Conservation (phyloP, 1,139 yeast species). For the Arxiozyma slooffiae region DNA sequence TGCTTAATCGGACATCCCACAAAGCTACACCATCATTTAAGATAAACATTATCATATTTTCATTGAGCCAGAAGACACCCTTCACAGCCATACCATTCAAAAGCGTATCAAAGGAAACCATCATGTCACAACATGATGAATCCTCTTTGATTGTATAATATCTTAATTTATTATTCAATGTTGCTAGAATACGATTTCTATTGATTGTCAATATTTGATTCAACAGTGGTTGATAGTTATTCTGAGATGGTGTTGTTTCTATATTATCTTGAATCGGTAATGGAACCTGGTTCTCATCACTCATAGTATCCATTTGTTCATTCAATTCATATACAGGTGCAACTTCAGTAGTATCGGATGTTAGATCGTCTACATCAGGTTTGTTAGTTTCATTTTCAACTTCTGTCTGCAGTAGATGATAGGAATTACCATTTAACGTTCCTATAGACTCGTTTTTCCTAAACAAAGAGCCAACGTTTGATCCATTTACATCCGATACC, state of each 20-base stretch:
- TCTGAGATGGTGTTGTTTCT: neutral
- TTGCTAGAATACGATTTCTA: conserved; percentile 18
- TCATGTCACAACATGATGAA: conserved; percentile 12
- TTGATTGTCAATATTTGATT: conserved; percentile 12
- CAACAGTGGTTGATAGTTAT: conserved; percentile 6
- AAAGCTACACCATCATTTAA: conserved; percentile 18
- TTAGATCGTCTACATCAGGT: neutral
- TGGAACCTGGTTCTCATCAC: neutral
- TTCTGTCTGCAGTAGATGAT: neutral
- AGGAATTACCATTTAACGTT: neutral
- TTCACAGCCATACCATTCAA: neutral
- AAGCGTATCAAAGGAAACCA: conserved; percentile 1
- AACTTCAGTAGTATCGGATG: neutral
- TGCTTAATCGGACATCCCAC: conserved; percentile 11
- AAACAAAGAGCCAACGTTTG: neutral
- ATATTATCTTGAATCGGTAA: neutral
- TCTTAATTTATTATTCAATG: conserved; percentile 16
- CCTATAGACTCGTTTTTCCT: neutral
- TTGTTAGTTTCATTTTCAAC: neutral
- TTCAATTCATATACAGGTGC: neutral
- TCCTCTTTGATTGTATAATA: conserved; percentile 19
- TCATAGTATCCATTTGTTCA: neutral
- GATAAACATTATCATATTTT: conserved; percentile 14
- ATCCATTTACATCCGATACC: neutral
- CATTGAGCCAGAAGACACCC: conserved; percentile 22